Evolutionary conservation across 495 filamentous ascomycete genomes (phyloP).

Genomic region (Cryomyces antarcticus): DNA sequence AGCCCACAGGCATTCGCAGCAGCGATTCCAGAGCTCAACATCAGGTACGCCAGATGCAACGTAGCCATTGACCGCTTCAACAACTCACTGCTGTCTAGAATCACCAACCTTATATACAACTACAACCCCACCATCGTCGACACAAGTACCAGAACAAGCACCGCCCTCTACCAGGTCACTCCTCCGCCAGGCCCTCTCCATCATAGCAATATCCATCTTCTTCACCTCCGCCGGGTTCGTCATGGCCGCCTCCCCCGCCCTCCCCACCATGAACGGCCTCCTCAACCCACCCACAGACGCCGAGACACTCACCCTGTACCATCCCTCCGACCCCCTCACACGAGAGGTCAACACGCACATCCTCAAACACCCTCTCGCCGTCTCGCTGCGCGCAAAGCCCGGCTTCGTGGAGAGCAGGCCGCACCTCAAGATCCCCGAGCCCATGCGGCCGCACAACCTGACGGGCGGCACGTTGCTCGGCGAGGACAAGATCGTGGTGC

Average conservation of each 20-base stretch:
- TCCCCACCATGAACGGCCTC: constrained; percentile 20
- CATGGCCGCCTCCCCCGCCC: constrained; percentile 30
- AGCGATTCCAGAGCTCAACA: too few relatives aligned
- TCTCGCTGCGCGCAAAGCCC: constrained; percentile 41
- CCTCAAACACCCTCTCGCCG: constrained; percentile 48
- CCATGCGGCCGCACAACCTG: constrained; percentile 47
- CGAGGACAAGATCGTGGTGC: constrained; percentile 56
- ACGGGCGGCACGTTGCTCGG: constrained; percentile 68
- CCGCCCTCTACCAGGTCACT: constrained; percentile 1
- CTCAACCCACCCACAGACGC: constrained; percentile 37
- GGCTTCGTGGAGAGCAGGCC: constrained; percentile 62
- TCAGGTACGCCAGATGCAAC: too few relatives aligned
- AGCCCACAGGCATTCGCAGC: too few relatives aligned
- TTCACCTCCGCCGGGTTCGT: constrained; percentile 31
- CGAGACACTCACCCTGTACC: constrained; percentile 49
- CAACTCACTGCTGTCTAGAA: too few relatives aligned
- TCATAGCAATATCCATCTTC: constrained; percentile 21
- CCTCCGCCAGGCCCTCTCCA: constrained; percentile 6
- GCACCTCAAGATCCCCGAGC: constrained; percentile 60
- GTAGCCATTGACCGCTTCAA: too few relatives aligned
- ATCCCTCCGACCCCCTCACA: constrained; percentile 36
- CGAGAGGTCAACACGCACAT: constrained; percentile 51
- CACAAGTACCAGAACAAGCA: not conserved
- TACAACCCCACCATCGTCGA: too few relatives aligned
- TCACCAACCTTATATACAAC: too few relatives aligned